Evolutionary conservation across 306 rosid species (phyloP), one percentile per base, ranked within the genome.

Genomic region (Carpinus fangiana): DNA sequence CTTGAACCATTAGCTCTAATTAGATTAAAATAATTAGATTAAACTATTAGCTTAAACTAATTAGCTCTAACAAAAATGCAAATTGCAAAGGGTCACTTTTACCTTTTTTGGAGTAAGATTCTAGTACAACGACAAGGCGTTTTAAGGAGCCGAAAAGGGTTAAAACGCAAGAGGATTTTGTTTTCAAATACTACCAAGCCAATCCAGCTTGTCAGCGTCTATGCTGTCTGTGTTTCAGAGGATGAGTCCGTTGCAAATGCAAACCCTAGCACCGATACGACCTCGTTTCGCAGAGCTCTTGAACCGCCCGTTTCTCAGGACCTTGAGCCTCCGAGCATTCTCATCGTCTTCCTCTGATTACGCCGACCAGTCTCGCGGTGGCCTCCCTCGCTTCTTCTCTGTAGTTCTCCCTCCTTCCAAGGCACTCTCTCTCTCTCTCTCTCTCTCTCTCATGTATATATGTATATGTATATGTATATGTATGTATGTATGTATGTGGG

Each of bases 321-420:
- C 77, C 86, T 66, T 78, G 54, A 81, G 46, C 36, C 46, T 86
- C 70, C 86, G 88, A 81, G 85, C 95, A 20, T 85, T 89, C 75
- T 86, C 90, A 6, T 82, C 90, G 61, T 84, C 94, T 20, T 80
- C 89, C 71, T 68, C 80, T n/a, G 86, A 79, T 68, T 85, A 80
- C 67, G 80, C 80, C 28, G 90, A 89, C 75, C 98, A 94, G 72
- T 88, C 97, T 74, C 91, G 95, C 6, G 97, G 97, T 20, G 93
- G 97, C 70, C 97, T 92, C 76, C 95, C 98, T 73, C 97, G 98
- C 26, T 94, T 94, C 84, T 92, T 79, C 84, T 92, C 98, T 53
- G 82, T 83, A n/a, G 70, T 84, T 53, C 93, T 92, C 21, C 98
- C 98, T 81, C 70, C 90, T 82, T 74, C 88, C 66, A 94, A 92